A percentile compares a stretch with the other conserved stretches of the same genome.
phyloP scores from a whole-genome alignment of 179 eudicot genomes.

The Beta lomatogona region DNA sequence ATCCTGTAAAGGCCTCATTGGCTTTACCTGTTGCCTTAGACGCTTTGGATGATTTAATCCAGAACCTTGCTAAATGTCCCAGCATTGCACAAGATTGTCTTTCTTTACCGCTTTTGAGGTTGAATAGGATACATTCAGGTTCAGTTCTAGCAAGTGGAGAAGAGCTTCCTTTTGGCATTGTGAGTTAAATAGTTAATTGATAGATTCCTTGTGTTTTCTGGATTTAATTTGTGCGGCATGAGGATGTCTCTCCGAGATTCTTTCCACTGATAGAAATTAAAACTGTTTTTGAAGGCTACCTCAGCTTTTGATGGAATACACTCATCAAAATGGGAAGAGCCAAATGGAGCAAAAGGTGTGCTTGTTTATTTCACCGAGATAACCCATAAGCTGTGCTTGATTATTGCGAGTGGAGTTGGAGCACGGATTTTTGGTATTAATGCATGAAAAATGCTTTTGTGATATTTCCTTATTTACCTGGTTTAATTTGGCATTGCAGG shows the following conservation, averaged over 20 bases:
- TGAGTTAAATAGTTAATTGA: slow-evolving; percentile 53
- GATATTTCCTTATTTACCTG: neutral
- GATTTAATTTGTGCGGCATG: neutral
- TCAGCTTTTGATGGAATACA: slow-evolving; percentile 92
- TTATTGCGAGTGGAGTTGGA: slow-evolving; percentile 9
- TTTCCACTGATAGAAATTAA: neutral
- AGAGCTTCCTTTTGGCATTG: slow-evolving; percentile 95
- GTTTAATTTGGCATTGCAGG: slow-evolving; percentile 46
- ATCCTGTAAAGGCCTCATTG: slow-evolving; percentile 77
- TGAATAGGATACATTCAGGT: slow-evolving; percentile 82
- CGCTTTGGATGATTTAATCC: slow-evolving; percentile 75
- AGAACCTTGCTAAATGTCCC: slow-evolving; percentile 38
- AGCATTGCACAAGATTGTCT: slow-evolving; percentile 43
- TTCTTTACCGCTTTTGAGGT: slow-evolving; percentile 66
- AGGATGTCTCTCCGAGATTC: slow-evolving; percentile 7
- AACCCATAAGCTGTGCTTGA: neutral
- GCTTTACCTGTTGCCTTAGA: slow-evolving; percentile 87
- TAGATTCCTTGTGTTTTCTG: slow-evolving; percentile 1
- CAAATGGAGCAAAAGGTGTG: slow-evolving; percentile 93
- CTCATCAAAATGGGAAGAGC: slow-evolving; percentile 93
- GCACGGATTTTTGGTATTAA: neutral
- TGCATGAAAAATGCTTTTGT: neutral
- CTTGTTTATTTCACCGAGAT: neutral
- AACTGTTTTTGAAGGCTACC: slow-evolving; percentile 55
- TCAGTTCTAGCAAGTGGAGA: slow-evolving; percentile 87